Evolutionary conservation across 2,329 filamentous ascomycete genomes (phyloP).

Genomic region (Blastomyces gilchristii): DNA sequence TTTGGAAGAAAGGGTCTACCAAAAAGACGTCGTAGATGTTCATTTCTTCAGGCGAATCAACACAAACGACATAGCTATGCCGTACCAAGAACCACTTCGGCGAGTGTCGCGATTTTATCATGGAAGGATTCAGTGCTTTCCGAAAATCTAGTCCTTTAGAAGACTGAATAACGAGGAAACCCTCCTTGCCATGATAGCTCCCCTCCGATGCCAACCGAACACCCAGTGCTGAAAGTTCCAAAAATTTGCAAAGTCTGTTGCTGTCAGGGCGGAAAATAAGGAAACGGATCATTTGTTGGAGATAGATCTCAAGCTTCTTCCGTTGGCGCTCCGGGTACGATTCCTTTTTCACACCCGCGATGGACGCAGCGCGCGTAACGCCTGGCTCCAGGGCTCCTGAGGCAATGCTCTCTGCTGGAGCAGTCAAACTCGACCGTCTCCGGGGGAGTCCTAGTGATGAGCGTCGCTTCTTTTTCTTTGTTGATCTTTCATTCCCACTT

Average conservation of each 20-base stretch:
- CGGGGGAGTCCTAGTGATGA: conserved; percentile 49
- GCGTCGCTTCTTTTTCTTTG: conserved; percentile 42
- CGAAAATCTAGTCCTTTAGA: conserved; percentile 81
- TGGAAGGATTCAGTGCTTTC: conserved; percentile 64
- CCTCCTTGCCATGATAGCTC: conserved; percentile 96
- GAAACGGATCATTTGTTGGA: conserved; percentile 90
- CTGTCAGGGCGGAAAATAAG: conserved; percentile 95
- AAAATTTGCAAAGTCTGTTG: conserved; percentile 88
- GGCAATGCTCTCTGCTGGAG: conserved; percentile 31
- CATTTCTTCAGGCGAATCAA: conserved; percentile 98
- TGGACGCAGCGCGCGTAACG: conserved; percentile 33
- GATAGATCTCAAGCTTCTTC: conserved; percentile 74
- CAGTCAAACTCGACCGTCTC: conserved; percentile 46
- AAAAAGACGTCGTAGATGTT: conserved; percentile 97
- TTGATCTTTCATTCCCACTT: conserved; percentile 55
- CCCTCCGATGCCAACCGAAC: conserved; percentile 90
- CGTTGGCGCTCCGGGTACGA: conserved; percentile 72
- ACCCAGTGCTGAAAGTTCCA: conserved; percentile 87
- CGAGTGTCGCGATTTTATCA: conserved; percentile 70
- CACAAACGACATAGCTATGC: conserved; percentile 93
- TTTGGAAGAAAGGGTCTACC: conserved; percentile 78
- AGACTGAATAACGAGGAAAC: conserved; percentile 82
- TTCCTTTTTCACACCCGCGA: conserved; percentile 36
- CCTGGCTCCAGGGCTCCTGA: conserved; percentile 25
- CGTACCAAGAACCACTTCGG: conserved; percentile 98